Base-by-base conservation (phyloP, 2,329 filamentous ascomycete species). In the Ophiostoma fasciatum region DNA sequence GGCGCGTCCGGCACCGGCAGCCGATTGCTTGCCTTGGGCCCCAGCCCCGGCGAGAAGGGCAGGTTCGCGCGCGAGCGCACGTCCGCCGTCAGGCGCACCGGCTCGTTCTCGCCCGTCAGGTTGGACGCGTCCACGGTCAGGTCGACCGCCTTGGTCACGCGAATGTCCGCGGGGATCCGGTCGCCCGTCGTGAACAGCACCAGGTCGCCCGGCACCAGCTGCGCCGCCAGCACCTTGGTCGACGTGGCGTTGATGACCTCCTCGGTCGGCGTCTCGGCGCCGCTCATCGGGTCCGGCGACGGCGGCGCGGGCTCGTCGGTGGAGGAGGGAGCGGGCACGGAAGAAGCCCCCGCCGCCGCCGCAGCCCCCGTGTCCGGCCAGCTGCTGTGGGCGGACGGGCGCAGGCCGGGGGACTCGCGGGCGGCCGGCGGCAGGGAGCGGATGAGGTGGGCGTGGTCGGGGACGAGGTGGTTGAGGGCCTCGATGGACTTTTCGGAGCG, bases 401-500 rank as follows among this genome's bases (percentile, higher is more conserved):
- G 19, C 48, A 49, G 13, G 51, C 41, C 5, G 52, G 41, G 25
- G 52, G 31, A 27, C 17, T 3, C 22, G 8, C 22, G 9, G 9
- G 29, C 27, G 26, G 53, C 59, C 30, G 56, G 40, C 28, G 62
- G 55, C 22, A 68, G 66, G 42, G 49, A 51, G 23, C 92, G 78
- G 41, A 98, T 83, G n/a, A 96, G 66, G 59, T 98, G 87, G 21
- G 92, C 90, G 54, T 87, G 84, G 54, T 96, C 92, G 20, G 90
- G 92, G 0, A 98, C 88, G 19, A 98, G 64, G 49, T 90, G 83
- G 51, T 82, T 94, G 47, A 98, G 64, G 15, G 90, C 90, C 57
- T 98, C 90, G 46, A 98, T 75, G 3, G 88, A 96, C 58, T 98
- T 92, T 55, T 98, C 90, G 7, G 90, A 96, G 40, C 90, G 71